Evolutionary conservation across 768 basidiomycete genomes (phyloP), one percentile per base, ranked within the genome.

Genomic region (Mycena polygramma): DNA sequence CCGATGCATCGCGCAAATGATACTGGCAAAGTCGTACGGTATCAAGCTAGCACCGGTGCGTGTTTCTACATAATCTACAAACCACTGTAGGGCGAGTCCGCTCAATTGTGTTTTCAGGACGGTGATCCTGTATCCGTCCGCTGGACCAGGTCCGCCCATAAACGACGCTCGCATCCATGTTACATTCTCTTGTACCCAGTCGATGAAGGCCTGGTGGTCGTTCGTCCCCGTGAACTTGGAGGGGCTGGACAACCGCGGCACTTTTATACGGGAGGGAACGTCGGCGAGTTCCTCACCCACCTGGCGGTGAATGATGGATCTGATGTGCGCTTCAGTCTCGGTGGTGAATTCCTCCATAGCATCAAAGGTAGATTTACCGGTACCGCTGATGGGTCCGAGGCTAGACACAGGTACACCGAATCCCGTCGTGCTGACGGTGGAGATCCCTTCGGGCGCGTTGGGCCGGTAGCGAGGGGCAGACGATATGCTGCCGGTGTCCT

Each of bases 81-180:
- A 64, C 52, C 63, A 64, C 7, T 64, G 35, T 0, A 43, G 15
- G 1, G 63, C 63, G 7, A 17, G 30, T 2, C 43, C 26, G 9
- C 7, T n/a, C 8, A 64, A 15, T 5, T 45, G 26, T 5, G 37
- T 64, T 17, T 64, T 64, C 13, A 64, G 24, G 11, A 64, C 26
- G 39, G 63, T 43, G 24, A 64, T 24, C 7, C 63, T 39, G 14
- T 64, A 64, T 10, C 11, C 1, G 22, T 63, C 51, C 10, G 26
- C 63, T 35, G 15, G 14, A 9, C 51, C 51, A 13, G 24, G n/a
- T 0, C 63, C 63, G 2, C 53, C 63, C 39, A 43, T 43, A 17
- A 53, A 54, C 13, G 26, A 46, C 2, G 63, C 41, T 5, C 52
- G 13, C 63, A 64, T 64, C 63, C 52, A 64, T 2, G 63, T 45